Evolutionary conservation across 768 basidiomycete species (phyloP).

Genomic region (Mycena vitilis): DNA sequence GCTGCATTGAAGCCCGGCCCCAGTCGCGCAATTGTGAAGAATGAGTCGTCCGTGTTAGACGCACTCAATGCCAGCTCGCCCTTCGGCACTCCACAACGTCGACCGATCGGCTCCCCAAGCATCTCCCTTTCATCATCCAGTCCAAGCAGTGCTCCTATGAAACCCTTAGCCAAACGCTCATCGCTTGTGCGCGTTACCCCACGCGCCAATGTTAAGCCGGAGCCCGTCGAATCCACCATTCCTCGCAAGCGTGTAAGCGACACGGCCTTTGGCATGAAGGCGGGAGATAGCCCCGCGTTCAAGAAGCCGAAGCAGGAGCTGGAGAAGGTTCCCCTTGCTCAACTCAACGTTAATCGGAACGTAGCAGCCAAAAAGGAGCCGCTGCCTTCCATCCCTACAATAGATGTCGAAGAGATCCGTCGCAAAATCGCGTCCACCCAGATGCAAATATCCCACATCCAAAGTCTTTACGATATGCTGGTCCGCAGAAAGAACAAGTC

Average conservation of each 20-base stretch:
- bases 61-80: constrained; percentile 14
- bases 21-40: constrained; percentile 11
- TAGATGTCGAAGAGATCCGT: constrained; percentile 29
- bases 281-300: constrained; percentile 16
- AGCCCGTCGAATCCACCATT: not conserved
- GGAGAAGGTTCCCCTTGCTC: constrained; percentile 42
- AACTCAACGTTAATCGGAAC: constrained; percentile 35
- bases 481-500: constrained; percentile 34
- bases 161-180: constrained; percentile 16
- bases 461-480: constrained; percentile 26
- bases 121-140: not conserved
- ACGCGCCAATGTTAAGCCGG: not conserved
- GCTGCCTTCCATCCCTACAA: constrained; percentile 1
- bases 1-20: constrained; percentile 1
- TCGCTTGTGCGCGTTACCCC: constrained; percentile 22
- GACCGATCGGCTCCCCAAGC: constrained; percentile 4
- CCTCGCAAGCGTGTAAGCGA: constrained; percentile 50
- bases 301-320: constrained; percentile 47
- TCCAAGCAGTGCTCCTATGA: not conserved
- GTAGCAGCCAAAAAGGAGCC: constrained; percentile 7
- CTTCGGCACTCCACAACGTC: constrained; percentile 10
- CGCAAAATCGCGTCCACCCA: constrained; percentile 28
- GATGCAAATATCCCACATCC: constrained; percentile 12
- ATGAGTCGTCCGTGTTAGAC: constrained; percentile 14
- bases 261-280: constrained; percentile 36